Conservation (phyloP, 306 rosid species). For the Purshia tridentata region DNA sequence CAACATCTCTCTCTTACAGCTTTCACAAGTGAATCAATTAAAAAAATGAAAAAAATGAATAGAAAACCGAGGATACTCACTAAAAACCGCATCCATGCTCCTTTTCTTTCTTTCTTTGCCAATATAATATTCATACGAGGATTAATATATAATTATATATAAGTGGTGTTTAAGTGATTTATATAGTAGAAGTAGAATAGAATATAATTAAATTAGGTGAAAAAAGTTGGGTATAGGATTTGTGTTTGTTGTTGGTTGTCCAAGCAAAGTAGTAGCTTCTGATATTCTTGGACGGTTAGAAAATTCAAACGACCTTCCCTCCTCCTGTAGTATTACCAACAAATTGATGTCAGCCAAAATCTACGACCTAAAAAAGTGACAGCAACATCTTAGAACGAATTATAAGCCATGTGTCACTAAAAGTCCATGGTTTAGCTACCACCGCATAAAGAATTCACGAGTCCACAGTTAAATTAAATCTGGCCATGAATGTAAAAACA, state of each 20-base stretch:
- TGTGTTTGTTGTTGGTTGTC: slow-evolving; percentile 33
- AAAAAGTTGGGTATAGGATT: slow-evolving; percentile 39
- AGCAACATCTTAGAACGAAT: no score
- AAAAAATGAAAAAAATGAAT: slow-evolving; percentile 15
- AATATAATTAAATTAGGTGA: neutral
- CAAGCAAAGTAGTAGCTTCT: slow-evolving; percentile 19
- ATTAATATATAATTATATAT: neutral
- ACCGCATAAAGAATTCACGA: neutral
- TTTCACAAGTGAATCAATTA: slow-evolving; percentile 32
- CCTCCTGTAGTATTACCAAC: slow-evolving; percentile 17
- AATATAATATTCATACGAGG: neutral
- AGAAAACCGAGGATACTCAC: slow-evolving; percentile 56
- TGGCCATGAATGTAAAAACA: neutral
- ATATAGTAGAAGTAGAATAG: no score
- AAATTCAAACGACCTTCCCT: slow-evolving; percentile 33
- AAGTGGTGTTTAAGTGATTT: no score
- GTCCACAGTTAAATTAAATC: neutral
- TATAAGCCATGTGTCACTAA: neutral
- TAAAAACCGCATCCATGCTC: slow-evolving; percentile 67
- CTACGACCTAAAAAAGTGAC: neutral
- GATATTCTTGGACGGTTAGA: slow-evolving; percentile 38
- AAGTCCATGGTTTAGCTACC: neutral
- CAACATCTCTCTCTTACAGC: slow-evolving; percentile 24
- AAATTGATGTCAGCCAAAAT: slow-evolving; percentile 10
- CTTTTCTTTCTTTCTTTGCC: slow-evolving; percentile 16